Base-by-base conservation (phyloP, 2,329 filamentous ascomycete species). In the Volutella citrinella region DNA sequence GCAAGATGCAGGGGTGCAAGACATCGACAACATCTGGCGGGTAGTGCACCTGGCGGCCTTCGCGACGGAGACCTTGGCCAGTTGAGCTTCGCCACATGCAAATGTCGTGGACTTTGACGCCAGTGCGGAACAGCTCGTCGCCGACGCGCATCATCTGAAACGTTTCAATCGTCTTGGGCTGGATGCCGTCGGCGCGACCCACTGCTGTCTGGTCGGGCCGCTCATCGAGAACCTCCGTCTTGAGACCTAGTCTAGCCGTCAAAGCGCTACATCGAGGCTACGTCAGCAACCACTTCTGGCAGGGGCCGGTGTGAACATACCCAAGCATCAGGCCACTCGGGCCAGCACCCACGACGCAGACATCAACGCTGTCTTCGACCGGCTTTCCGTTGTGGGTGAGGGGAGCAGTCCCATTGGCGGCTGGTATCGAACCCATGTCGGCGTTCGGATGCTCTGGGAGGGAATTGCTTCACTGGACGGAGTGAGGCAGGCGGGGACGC, bases 161-260 rank as follows among this genome's bases (percentile, higher is more conserved):
- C 1, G 83, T 87, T 64, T 87, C 83, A 48, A 88, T 84, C 0
- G 82, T 84, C 63, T 87, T 87, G 22, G 83, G 83, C 51, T 87
- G 83, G 31, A 87, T 67, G 19, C 83, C 83, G 57, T 87, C 84
- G 37, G 82, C 82, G 48, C 70, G 70, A 43, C 82, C 82, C 7
- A 80, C 80, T 5, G 75, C 68, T 1, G 84, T 88, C 48, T 77
- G 76, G 49, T 82, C 74, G 17, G 74, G 65, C 40, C 82, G 66
- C 53, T 87, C 80, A 60, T 87, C 84, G 29, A 87, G 67, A 24
- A 86, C 69, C 19, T 71, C 69, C 5, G 76, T 71, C 35, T 75
- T 74, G 48, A 86, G 76, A 10, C 82, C 82, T 60, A 38, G 66
- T 21, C 36, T 42, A 14, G 36, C 40, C 14, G 33, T 26, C 7